A percentile compares a stretch with the other conserved stretches of the same genome.
phyloP scores from a whole-genome alignment of 495 filamentous ascomycete species.

The Letharia columbiana region DNA sequence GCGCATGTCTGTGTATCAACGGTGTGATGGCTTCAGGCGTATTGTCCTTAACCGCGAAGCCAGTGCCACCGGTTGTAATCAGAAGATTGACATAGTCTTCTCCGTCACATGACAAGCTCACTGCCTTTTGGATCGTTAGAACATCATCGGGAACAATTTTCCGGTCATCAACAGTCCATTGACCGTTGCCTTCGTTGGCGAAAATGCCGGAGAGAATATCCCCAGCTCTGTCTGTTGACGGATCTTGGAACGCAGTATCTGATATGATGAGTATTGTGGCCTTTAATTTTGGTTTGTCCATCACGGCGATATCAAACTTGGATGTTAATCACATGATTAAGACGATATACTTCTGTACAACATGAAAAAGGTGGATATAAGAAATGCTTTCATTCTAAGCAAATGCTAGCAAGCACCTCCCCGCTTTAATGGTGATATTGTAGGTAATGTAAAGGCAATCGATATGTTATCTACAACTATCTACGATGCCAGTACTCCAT shows the following conservation, averaged over 20 bases:
- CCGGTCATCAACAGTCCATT: conserved; percentile 60
- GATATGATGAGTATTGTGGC: conserved; percentile 83
- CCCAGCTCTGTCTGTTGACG: conserved; percentile 65
- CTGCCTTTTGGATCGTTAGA: conserved; percentile 60
- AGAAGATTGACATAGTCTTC: conserved; percentile 61
- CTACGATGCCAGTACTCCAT: too few relatives aligned
- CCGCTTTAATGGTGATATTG: background rate
- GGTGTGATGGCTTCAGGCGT: conserved; percentile 86
- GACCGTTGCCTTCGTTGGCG: conserved; percentile 46
- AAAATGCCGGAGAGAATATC: conserved; percentile 59
- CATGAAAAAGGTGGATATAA: conserved; percentile 25
- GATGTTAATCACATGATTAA: background rate
- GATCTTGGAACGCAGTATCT: conserved; percentile 80
- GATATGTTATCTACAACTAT: too few relatives aligned
- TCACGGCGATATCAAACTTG: conserved; percentile 12
- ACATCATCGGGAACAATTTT: conserved; percentile 77
- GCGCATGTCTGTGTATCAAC: conserved; percentile 77
- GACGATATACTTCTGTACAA: background rate
- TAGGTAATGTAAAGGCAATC: too few relatives aligned
- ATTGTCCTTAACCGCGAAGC: conserved; percentile 78
- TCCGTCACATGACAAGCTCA: conserved; percentile 56
- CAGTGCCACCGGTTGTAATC: conserved; percentile 84
- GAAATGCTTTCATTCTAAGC: background rate
- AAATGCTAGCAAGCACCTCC: conserved; percentile 25
- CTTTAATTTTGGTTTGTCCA: conserved; percentile 38